phyloP scores from a whole-genome alignment of 371 early-diverging fungal genomes.

The Rhizopus arrhizus region DNA sequence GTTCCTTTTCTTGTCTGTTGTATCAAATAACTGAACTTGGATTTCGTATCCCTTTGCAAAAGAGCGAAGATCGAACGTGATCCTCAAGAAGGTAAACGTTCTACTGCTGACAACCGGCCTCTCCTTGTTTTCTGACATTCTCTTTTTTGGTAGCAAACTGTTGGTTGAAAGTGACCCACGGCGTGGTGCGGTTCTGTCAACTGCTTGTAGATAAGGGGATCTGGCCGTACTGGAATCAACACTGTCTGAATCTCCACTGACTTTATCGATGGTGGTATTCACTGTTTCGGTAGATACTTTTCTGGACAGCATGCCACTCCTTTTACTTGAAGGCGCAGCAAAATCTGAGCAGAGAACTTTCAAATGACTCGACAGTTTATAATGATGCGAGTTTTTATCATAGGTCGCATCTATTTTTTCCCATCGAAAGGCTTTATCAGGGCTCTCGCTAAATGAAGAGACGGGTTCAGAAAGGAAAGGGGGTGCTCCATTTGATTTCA shows the following conservation, averaged over 20 bases:
- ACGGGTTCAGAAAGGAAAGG: slow-evolving; percentile 36
- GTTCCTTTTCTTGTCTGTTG: slow-evolving; percentile 5
- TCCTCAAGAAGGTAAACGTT: slow-evolving; percentile 9
- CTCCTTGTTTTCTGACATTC: not conserved
- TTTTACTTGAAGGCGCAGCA: not conserved
- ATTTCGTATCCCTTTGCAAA: slow-evolving; percentile 29
- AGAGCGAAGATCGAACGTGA: slow-evolving; percentile 17
- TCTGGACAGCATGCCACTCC: not conserved
- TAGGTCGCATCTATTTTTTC: slow-evolving; percentile 10
- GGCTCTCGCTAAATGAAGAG: slow-evolving; percentile 2
- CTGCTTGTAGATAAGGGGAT: slow-evolving; percentile 1
- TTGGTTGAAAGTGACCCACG: slow-evolving; percentile 18
- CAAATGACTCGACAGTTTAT: slow-evolving; percentile 9
- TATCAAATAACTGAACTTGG: slow-evolving; percentile 17
- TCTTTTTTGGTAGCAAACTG: slow-evolving; percentile 6
- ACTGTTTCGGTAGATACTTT: not conserved
- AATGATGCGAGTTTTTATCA: slow-evolving; percentile 11
- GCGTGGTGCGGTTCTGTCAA: not conserved
- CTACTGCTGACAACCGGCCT: not conserved
- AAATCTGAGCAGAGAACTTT: not conserved
- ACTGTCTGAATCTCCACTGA: slow-evolving; percentile 2
- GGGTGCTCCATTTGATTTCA: slow-evolving; percentile 57
- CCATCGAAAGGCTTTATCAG: slow-evolving; percentile 13
- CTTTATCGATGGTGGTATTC: not conserved
- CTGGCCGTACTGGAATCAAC: not conserved